Evolutionary conservation across 2,329 filamentous ascomycete species (phyloP).

Genomic region (Colletotrichum agaves): DNA sequence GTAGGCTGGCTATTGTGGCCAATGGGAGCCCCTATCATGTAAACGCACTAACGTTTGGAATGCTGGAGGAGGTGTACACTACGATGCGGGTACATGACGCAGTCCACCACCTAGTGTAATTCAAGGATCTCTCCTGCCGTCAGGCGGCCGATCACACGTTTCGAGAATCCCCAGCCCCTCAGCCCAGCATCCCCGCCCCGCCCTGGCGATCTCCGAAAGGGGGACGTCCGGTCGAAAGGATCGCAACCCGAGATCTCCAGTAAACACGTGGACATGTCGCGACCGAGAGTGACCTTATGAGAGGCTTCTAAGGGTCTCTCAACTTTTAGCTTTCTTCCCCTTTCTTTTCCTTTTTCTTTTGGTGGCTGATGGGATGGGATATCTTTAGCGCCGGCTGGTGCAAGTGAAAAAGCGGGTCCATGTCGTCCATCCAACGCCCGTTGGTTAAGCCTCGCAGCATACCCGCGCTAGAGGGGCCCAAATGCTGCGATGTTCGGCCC

Average conservation of each 20-base stretch:
- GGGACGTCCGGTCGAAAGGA: neutral
- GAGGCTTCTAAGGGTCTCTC: neutral
- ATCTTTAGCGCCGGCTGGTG: too few relatives aligned
- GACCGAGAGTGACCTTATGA: neutral
- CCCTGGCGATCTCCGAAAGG: slow-evolving; percentile 1
- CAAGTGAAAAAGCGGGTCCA: neutral
- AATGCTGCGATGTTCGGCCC: too few relatives aligned
- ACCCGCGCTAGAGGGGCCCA: too few relatives aligned
- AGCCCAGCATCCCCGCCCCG: neutral
- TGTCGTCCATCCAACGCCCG: neutral
- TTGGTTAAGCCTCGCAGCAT: neutral
- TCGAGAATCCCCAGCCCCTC: neutral
- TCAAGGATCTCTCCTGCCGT: neutral
- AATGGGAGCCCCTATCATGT: too few relatives aligned
- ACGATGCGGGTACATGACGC: neutral
- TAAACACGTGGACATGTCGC: slow-evolving; percentile 2
- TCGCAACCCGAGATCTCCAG: neutral
- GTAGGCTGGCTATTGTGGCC: too few relatives aligned
- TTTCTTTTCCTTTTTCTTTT: neutral
- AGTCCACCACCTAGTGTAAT: neutral
- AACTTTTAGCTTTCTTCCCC: too few relatives aligned
- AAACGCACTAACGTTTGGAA: too few relatives aligned
- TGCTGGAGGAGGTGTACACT: too few relatives aligned
- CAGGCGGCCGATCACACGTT: slow-evolving; percentile 10
- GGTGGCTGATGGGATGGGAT: neutral